Conservation (phyloP, 2,329 filamentous ascomycete genomes). For the Malbranchea cinnamomea region DNA sequence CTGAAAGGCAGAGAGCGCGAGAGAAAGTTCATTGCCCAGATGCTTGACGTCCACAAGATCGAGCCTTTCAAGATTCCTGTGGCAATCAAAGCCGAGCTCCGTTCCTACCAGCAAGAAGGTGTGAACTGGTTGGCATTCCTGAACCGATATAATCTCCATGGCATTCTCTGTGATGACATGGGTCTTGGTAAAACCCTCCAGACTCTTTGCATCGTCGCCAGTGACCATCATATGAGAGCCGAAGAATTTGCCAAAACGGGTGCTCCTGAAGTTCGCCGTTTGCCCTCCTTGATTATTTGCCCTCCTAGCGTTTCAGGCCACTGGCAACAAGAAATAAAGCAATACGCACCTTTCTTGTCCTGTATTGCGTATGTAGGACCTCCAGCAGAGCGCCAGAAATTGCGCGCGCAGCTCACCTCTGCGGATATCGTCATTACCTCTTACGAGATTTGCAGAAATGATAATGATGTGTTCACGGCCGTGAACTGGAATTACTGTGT, state of each 20-base stretch:
- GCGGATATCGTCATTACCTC: constrained; percentile 94
- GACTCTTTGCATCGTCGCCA: constrained; percentile 94
- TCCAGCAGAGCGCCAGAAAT: constrained; percentile 59
- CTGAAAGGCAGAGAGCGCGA: constrained; percentile 85
- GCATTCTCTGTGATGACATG: constrained; percentile 98
- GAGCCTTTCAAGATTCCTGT: constrained; percentile 89
- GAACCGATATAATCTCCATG: constrained; percentile 94
- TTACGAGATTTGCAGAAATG: constrained; percentile 95
- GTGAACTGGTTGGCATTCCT: constrained; percentile 98
- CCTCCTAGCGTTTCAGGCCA: constrained; percentile 92
- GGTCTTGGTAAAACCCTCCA: constrained; percentile 95
- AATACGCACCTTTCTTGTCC: constrained; percentile 85
- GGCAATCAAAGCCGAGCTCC: constrained; percentile 88
- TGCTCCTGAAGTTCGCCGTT: constrained; percentile 57
- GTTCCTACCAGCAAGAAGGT: constrained; percentile 95
- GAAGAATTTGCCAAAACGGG: constrained; percentile 78
- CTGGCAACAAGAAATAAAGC: constrained; percentile 95
- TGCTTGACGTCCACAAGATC: constrained; percentile 92
- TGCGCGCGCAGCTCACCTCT: constrained; percentile 53
- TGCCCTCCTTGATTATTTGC: constrained; percentile 90
- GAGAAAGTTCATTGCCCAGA: constrained; percentile 89
- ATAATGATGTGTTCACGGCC: constrained; percentile 67
- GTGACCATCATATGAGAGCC: constrained; percentile 84
- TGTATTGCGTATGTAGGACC: constrained; percentile 86
- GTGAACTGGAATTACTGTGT: constrained; percentile 96